These are phyloP conservation scores for Podosphaera xanthii DNA, from an alignment of 2,329 filamentous ascomycete genomes.

Conservation along the genomic window DNA sequence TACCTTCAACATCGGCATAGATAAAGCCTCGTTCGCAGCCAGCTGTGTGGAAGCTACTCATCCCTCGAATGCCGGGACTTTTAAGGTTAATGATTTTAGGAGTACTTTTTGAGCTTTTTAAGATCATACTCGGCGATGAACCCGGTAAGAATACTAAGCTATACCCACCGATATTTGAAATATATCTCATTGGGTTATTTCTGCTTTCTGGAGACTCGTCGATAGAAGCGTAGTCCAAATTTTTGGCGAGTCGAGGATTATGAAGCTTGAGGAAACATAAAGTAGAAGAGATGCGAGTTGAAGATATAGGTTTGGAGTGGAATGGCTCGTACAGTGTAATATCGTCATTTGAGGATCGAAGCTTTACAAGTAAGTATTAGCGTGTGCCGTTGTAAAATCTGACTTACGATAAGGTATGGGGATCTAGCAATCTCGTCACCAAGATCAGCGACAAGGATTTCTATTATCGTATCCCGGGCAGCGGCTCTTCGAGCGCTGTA, in stretches of 20 bases:
- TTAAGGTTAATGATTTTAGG: slow-evolving; percentile 56
- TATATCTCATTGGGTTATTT: slow-evolving; percentile 21
- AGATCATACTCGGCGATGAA: slow-evolving; percentile 53
- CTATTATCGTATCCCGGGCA: slow-evolving; percentile 48
- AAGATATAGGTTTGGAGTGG: slow-evolving; percentile 19
- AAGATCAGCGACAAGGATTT: slow-evolving; percentile 66
- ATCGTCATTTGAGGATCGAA: slow-evolving; percentile 61
- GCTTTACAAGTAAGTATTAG: slow-evolving; percentile 21
- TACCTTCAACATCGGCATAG: slow-evolving; percentile 51
- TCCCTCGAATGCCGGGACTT: slow-evolving; percentile 41
- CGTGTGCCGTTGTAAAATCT: background rate
- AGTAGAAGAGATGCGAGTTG: slow-evolving; percentile 15
- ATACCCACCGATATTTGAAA: slow-evolving; percentile 49
- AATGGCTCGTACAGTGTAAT: slow-evolving; percentile 74
- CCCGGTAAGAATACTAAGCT: slow-evolving; percentile 68
- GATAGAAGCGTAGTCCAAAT: slow-evolving; percentile 24
- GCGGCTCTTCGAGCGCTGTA: slow-evolving; percentile 46
- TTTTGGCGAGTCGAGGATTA: slow-evolving; percentile 43
- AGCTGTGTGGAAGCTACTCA: slow-evolving; percentile 56
- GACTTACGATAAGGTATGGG: slow-evolving; percentile 60
- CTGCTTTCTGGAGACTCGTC: slow-evolving; percentile 20
- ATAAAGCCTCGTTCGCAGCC: slow-evolving; percentile 66
- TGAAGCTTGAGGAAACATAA: slow-evolving; percentile 57
- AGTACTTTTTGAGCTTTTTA: slow-evolving; percentile 57
- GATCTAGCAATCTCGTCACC: slow-evolving; percentile 48